A percentile compares a stretch with the other conserved stretches of the same genome.
Conservation (phyloP, 768 basidiomycete species). For the Boletellus sp. region DNA sequence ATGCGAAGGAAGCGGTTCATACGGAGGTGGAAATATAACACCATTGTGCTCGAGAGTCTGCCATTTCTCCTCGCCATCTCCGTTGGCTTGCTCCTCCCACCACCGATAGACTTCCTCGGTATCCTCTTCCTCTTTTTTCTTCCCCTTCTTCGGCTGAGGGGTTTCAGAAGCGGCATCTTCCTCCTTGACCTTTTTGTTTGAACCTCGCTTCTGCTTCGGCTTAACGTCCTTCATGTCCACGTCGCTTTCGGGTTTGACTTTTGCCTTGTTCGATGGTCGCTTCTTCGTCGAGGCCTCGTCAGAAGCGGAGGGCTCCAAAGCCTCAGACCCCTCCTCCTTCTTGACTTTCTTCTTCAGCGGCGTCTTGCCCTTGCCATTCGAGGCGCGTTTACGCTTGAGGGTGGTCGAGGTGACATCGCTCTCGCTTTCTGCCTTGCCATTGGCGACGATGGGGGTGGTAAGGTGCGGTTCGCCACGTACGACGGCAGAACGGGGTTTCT, state of each 20-base stretch:
- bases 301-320: slow-evolving; percentile 24
- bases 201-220: slow-evolving; percentile 43
- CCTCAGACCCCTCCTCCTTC: slow-evolving; percentile 40
- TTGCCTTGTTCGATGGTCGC: slow-evolving; percentile 30
- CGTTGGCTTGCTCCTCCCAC: slow-evolving; percentile 79
- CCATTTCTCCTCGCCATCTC: slow-evolving; percentile 86
- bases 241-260: slow-evolving; percentile 49
- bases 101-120: slow-evolving; percentile 73
- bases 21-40: slow-evolving; percentile 94
- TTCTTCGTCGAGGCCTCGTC: slow-evolving; percentile 33
- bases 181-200: slow-evolving; percentile 53
- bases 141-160: slow-evolving; percentile 51
- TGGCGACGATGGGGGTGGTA: slow-evolving; percentile 32
- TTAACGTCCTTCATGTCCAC: slow-evolving; percentile 42
- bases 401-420: slow-evolving; percentile 43
- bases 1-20: slow-evolving; percentile 73
- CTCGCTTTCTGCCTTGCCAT: slow-evolving; percentile 39
- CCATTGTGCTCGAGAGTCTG: slow-evolving; percentile 92
- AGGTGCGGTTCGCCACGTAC: slow-evolving; percentile 40
- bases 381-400: slow-evolving; percentile 41
- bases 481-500: slow-evolving; percentile 39
- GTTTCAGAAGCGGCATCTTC: slow-evolving; percentile 40
- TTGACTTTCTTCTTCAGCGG: slow-evolving; percentile 67
- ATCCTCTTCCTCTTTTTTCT: slow-evolving; percentile 55
- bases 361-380: slow-evolving; percentile 47